phyloP scores from a whole-genome alignment of 148 eudicot species.

The Chenopodium suecicum region DNA sequence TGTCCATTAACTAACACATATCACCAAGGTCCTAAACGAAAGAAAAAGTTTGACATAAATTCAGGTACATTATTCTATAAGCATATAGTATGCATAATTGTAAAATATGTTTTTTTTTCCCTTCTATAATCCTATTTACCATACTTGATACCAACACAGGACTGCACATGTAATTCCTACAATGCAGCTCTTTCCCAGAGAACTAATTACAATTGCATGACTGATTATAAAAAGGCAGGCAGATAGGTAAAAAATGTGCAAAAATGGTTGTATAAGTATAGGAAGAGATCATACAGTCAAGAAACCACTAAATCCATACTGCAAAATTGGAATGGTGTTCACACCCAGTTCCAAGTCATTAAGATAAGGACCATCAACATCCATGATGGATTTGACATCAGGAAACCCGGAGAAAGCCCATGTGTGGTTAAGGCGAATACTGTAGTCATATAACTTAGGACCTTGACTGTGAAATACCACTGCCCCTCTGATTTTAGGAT shows the following conservation, averaged over 20 bases:
- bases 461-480: conserved; percentile 91
- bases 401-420: conserved; percentile 99
- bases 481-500: conserved; percentile 92
- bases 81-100: not conserved
- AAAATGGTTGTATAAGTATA: conserved; percentile 20
- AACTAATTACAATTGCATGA: not conserved
- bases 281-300: conserved; percentile 70
- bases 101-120: not conserved
- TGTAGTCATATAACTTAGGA: conserved; percentile 84
- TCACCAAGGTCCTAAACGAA: not conserved
- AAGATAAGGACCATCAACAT: conserved; percentile 87
- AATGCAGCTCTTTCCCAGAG: not conserved
- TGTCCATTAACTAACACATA: not conserved
- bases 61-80: not conserved
- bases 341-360: conserved; percentile 92
- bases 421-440: conserved; percentile 96
- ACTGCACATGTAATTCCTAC: not conserved
- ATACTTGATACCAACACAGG: not conserved
- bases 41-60: not conserved
- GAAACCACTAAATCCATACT: conserved; percentile 94
- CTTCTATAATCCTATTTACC: not conserved
- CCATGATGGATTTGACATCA: conserved; percentile 88
- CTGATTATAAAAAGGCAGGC: conserved; percentile 5
- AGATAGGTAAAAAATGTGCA: conserved; percentile 13
- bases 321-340: conserved; percentile 71